Base-by-base conservation (phyloP, 2,329 filamentous ascomycete genomes). In the Cercospora janseana region DNA sequence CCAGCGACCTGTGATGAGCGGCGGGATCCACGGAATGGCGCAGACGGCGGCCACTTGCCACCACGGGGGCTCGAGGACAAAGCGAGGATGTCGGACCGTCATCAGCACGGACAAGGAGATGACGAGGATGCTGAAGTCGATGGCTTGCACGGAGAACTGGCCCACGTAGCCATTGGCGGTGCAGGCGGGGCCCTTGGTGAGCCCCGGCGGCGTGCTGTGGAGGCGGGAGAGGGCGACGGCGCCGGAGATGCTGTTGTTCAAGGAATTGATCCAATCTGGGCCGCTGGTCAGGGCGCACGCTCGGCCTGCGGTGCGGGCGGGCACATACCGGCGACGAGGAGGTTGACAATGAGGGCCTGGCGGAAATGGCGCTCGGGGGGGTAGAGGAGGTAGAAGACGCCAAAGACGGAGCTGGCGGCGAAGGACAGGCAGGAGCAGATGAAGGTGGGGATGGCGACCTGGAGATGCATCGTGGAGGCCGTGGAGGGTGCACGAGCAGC, bases 61-160 rank as follows among this genome's bases (percentile, higher is more conserved):
- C 50, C 34, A 59, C 59, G 21, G 51, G 18, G 29, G 60, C 59
- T 37, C 66, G 60, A 28, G 68, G 55, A n/a, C 66, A 62, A 51
- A 70, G 58, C 29, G 66, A 64, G 3, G 67, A 65, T 44, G 61
- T 65, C 41, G 66, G 9, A 75, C 66, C 0, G 70, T 71, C 24
- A 72, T 63, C 8, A 74, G 63, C 4, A 72, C 74, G 2, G 71
- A 64, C 13, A 76, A 63, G 9, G 72, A 66, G 20, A 76, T 76
- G 27, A 72, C 68, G 10, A 76, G 63, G 45, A 76, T 72, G 23
- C 69, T 70, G 51, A 75, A 68, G 51, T 66, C 66, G 40, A 63
- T 60, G 4, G 63, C 64, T 58, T 76, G 73, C 9, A 75, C 73
- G 2, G 70, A 73, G 37, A 75, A 63, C 46, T 76, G 75, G 18